These are phyloP conservation scores for Geoglossum cookeanum DNA, from an alignment of 2,329 filamentous ascomycete genomes.

Conservation along the genomic window DNA sequence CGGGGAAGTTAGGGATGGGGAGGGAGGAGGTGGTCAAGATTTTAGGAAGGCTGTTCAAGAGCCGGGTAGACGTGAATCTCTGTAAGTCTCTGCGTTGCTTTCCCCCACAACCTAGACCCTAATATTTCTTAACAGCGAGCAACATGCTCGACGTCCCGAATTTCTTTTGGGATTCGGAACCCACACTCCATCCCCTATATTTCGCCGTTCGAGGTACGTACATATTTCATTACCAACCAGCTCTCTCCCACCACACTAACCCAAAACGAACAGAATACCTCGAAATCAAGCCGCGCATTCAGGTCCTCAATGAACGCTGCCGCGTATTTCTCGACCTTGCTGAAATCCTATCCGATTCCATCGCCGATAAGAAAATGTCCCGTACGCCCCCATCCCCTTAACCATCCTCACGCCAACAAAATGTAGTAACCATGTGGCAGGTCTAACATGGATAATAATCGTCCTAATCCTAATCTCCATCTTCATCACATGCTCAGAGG, in stretches of 20 bases:
- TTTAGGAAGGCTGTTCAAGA: slow-evolving; percentile 77
- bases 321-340: slow-evolving; percentile 91
- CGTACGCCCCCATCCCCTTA: slow-evolving; percentile 20
- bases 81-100: slow-evolving; percentile 39
- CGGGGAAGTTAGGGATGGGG: slow-evolving; percentile 79
- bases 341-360: slow-evolving; percentile 81
- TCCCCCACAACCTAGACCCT: no score
- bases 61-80: slow-evolving; percentile 88
- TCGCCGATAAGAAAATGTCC: slow-evolving; percentile 90
- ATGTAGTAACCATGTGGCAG: slow-evolving; percentile 13
- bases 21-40: slow-evolving; percentile 84
- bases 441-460: slow-evolving; percentile 96
- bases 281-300: slow-evolving; percentile 88
- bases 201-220: slow-evolving; percentile 48
- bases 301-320: slow-evolving; percentile 92
- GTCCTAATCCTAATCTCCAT: slow-evolving; percentile 83
- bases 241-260: not conserved
- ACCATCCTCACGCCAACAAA: not conserved
- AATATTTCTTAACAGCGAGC: not conserved
- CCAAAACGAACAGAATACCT: slow-evolving; percentile 52
- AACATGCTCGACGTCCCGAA: slow-evolving; percentile 93
- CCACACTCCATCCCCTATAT: slow-evolving; percentile 86
- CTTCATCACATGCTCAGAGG: slow-evolving; percentile 75
- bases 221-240: not conserved
- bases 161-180: slow-evolving; percentile 97